Evolutionary conservation across 1,139 yeast genomes (phyloP), one percentile per base, ranked within the genome.

Genomic region (Kurtzmaniella quercitrusa): DNA sequence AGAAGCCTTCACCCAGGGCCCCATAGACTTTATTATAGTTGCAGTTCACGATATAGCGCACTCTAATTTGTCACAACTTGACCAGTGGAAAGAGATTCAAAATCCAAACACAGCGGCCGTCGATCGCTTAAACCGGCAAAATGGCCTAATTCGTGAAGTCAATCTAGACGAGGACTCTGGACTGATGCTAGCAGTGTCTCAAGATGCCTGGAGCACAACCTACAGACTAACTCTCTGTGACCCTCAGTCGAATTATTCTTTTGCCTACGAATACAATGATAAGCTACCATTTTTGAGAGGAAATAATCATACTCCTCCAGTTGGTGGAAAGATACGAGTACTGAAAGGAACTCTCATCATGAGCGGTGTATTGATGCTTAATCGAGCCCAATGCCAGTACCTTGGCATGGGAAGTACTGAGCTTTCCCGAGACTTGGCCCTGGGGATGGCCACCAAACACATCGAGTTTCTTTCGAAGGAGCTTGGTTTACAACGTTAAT

Each of bases 71-170:
- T 55, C 60, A 40, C 70, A 68, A 40, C 46, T 71, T 11, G 76
- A 72, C 44, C 66, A 67, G 37, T 72, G 77, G 77, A 59, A 53
- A 43, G 65, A 62, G 43, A 53, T 53, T 43, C 64, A 61, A 39
- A 66, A 70, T 48, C 77, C 77, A n/a, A 66, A 66, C 45, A 63
- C 57, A 25, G 71, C 65, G 3, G 62, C 70, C 1, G 75, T 66
- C 3, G 78, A 73, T 51, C 52, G 74, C 29, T 47, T 72, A 36
- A 57, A 53, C 43, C 49, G 44, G 19, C 48, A 44, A 25, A 43
- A 48, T 42, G 43, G 50, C 44, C 49, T 70, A 8, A 63, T 72
- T 15, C 56, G 67, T 37, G 73, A 69, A 38, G 57, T 72, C 4
- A 58, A 65, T 43, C 45, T 65, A 37, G 65, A 61, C 17, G 45